Evolutionary conservation across 768 basidiomycete genomes (phyloP).

Genomic region (Russula vinacea): DNA sequence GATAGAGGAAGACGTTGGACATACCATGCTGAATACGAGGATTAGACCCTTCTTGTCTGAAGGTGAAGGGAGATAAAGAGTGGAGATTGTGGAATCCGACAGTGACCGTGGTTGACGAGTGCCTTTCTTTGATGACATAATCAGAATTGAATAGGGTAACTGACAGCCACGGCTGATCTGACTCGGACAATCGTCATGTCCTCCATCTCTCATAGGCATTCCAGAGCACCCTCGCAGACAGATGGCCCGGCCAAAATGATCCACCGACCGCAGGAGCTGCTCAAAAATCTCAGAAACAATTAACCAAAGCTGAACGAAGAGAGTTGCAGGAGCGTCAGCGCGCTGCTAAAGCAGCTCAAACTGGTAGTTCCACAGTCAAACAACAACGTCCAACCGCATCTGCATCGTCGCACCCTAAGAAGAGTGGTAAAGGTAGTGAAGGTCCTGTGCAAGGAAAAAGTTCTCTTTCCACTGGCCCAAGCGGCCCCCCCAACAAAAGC

Average conservation of each 20-base stretch:
- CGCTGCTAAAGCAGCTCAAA: slow-evolving; percentile 28
- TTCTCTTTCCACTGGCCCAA: slow-evolving; percentile 26
- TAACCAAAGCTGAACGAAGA: slow-evolving; percentile 38
- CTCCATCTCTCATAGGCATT: not conserved
- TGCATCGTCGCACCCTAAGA: slow-evolving; percentile 13
- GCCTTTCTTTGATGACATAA: slow-evolving; percentile 3
- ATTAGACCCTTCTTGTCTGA: not conserved
- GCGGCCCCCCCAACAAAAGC: slow-evolving; percentile 16
- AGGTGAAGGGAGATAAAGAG: not conserved
- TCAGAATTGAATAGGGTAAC: not conserved
- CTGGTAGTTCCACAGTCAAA: slow-evolving; percentile 13
- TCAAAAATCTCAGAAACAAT: slow-evolving; percentile 33
- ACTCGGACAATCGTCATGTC: slow-evolving; percentile 6
- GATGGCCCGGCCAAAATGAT: slow-evolving; percentile 13
- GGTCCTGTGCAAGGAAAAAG: slow-evolving; percentile 30
- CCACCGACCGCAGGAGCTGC: not conserved
- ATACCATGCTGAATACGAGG: slow-evolving; percentile 15
- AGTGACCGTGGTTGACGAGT: not conserved
- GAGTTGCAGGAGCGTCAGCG: slow-evolving; percentile 32
- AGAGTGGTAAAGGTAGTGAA: slow-evolving; percentile 13
- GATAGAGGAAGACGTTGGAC: not conserved
- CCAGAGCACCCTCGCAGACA: slow-evolving; percentile 14
- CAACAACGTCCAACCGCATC: slow-evolving; percentile 4
- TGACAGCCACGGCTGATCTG: not conserved
- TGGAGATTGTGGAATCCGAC: not conserved